A percentile compares a stretch with the other conserved stretches of the same genome.
Evolutionary conservation across 345 rosid species (phyloP).

Genomic region (Salix purpurea): DNA sequence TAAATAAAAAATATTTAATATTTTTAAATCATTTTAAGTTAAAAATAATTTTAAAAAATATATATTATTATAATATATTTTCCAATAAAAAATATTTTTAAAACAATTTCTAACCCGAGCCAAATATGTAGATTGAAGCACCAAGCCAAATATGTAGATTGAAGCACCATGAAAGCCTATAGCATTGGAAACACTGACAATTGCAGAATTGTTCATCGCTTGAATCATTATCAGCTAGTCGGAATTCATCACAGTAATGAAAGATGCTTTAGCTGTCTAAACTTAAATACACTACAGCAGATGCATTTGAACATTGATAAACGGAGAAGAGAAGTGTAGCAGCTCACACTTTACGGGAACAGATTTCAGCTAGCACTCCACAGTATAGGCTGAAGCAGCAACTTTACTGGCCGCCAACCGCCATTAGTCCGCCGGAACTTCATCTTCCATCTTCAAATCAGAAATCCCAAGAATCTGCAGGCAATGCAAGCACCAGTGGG

Average conservation of each 20-base stretch:
- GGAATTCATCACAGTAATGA: background rate
- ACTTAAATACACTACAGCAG: background rate
- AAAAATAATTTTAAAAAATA: too few relatives aligned
- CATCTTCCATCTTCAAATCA: constrained; percentile 66
- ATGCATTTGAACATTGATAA: background rate
- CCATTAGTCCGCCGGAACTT: constrained; percentile 67
- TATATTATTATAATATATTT: too few relatives aligned
- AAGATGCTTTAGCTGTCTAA: background rate
- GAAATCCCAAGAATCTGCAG: constrained; percentile 60
- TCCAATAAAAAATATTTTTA: too few relatives aligned
- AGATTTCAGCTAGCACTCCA: background rate
- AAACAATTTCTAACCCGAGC: too few relatives aligned
- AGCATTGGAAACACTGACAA: too few relatives aligned
- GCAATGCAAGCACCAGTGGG: background rate
- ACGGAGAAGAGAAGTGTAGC: background rate
- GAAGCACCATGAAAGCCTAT: background rate
- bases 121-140: too few relatives aligned
- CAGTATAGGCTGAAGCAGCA: background rate
- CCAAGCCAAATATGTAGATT: too few relatives aligned
- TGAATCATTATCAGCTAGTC: background rate
- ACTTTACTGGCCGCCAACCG: background rate
- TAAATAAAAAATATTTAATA: too few relatives aligned
- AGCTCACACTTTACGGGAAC: background rate
- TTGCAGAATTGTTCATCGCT: background rate
- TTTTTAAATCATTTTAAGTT: accelerated